Conservation (phyloP, 805 yeast genomes). For the Kuraishia piskuri region DNA sequence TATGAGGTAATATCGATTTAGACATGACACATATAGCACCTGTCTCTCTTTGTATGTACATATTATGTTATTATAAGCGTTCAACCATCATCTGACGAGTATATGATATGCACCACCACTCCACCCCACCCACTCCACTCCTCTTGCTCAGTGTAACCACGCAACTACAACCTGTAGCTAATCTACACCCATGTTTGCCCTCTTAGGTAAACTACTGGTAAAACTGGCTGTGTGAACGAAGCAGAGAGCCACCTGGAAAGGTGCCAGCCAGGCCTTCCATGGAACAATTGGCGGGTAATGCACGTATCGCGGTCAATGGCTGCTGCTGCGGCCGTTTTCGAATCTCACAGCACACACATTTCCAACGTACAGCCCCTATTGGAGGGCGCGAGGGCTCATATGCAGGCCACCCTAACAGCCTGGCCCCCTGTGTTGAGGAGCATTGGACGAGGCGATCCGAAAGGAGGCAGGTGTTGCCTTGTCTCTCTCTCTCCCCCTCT, state of each 20-base stretch:
- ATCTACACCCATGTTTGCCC: too few relatives aligned
- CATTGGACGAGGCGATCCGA: background rate
- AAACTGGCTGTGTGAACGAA: too few relatives aligned
- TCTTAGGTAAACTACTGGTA: too few relatives aligned
- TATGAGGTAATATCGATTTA: background rate
- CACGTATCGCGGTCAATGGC: background rate
- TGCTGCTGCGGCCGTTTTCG: background rate
- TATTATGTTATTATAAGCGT: background rate
- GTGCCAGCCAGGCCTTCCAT: background rate
- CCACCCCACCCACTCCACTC: slow-evolving; percentile 6
- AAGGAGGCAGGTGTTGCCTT: background rate
- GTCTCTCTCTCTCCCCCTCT: slow-evolving; percentile 5
- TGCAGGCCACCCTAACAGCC: background rate
- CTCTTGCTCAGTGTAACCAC: slow-evolving; percentile 1
- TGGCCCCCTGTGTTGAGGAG: background rate
- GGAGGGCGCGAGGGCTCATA: background rate
- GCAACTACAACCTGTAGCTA: too few relatives aligned
- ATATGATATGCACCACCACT: slow-evolving; percentile 14
- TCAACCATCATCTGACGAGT: slow-evolving; percentile 5
- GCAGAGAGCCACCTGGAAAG: too few relatives aligned
- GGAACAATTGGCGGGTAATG: background rate
- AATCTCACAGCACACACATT: background rate
- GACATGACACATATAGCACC: background rate
- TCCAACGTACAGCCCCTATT: background rate
- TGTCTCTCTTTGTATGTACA: background rate